Evolutionary conservation across 192 early-diverging fungal genomes (phyloP), one percentile per base, ranked within the genome.

Genomic region (Podila epicladia): DNA sequence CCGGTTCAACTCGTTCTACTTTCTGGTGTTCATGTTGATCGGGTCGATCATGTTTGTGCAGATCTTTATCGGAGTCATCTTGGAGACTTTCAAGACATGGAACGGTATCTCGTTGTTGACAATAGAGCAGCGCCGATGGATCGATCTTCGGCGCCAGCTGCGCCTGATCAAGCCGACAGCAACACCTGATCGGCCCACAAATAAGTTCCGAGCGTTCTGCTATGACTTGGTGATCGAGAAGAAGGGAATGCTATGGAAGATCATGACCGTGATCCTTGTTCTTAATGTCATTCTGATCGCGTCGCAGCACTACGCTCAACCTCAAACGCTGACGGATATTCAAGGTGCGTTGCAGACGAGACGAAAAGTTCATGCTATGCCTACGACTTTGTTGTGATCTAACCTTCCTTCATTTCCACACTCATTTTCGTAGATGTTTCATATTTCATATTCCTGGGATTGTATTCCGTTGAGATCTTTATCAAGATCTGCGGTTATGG

Each of bases 21-120:
- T 87, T 50, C 78, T 91, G 70, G 68, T 87, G 4, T 91, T 87
- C 67, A 91, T 88, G 67, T 62, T 91, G 65, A 78, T 86, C 20
- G 89, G 88, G 0, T 86, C 88, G 5, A 85, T 91, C 0, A 85
- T 91, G 58, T 82, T 91, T 59, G 80, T 91, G 9, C 87, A 85
- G 26, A 64, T 91, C 15, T 91, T 91, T 68, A 74, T 91, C 26
- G 88, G 89, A 17, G 85, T 91, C 33, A 85, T 91, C n/a, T 82
- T 91, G 67, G 87, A 87, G 61, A 85, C 86, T 29, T 91, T 87
- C 69, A 82, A 85, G 45, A 84, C 76, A 13, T 82, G 88, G 77
- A 86, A 86, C 26, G 89, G 89, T 1, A 82, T 84, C 11, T 84
- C 88, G 6, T 83, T 86, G 62, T 63, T 89, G 45, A 91, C 89